Base-by-base conservation (phyloP, 1,139 yeast genomes). In the Scheffersomyces illinoinensis region DNA sequence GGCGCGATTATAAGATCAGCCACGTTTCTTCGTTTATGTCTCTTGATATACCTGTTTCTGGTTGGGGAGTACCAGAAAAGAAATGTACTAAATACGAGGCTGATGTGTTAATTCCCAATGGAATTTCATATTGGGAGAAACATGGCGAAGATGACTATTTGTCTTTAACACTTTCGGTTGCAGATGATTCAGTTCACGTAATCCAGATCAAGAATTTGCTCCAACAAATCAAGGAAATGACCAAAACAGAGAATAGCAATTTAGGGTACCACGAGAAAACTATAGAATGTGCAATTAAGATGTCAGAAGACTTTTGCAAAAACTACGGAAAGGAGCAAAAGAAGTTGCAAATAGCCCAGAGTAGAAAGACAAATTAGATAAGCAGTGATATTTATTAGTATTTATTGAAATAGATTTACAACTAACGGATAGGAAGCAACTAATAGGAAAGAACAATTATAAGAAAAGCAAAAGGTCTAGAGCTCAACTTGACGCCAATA, bases 81-180 rank as follows among this genome's bases (percentile, higher is more conserved):
- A 60, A 71, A 8, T 77, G 81, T 62, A 62, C 54, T 6, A 73
- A 20, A 20, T 63, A 65, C 14, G 75, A 68, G 53, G 73, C 72
- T n/a, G 74, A 74, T 59, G 76, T 72, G 2, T 66, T 77, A 54
- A 73, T 77, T 47, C 81, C 81, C 4, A 77, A 76, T 64, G 79
- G 80, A 5, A 68, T 77, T 18, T 70, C 78, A 1, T 60, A 60
- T 21, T 76, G 79, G 79, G 51, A 48, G 18, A 48, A 21, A 14
- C 24, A 47, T 4, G 54, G 43, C 3, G 26, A 50, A 19, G 56
- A 57, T 14, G 65, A 62, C 50, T 56, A 55, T 50, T 19, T 64
- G 20, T 57, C 66, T 2, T 53, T 65, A 21, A 55, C 66, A 1
- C 55, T 64, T 33, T 64, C 68, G 14, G 59, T 64, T 20, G 66